Evolutionary conservation across 2,329 filamentous ascomycete genomes (phyloP), one percentile per base, ranked within the genome.

Genomic region (Monosporascus sp.): DNA sequence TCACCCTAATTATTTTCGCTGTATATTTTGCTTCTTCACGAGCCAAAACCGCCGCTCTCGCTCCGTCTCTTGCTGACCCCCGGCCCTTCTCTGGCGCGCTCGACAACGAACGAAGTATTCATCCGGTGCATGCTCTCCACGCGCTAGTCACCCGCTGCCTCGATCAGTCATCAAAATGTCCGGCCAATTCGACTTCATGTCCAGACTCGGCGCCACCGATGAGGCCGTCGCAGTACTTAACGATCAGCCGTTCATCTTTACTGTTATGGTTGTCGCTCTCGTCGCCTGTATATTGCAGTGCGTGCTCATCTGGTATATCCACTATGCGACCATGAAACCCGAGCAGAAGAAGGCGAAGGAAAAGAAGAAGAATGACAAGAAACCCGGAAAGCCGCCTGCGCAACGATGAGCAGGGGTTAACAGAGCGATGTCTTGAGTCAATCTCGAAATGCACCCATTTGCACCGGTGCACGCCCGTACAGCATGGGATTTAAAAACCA

Each of bases 211-310:
- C 67, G 81, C 81, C 48, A 83, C 81, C 18, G 71, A 74, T 37
- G 70, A 82, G 65, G 81, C 80, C 59, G 78, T 84, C 61, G 79
- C 79, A 57, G 75, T 77, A 50, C 72, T 84, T 65, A 83, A 84
- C 70, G 80, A 84, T 62, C 81, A 84, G 67, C 81, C 81, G 22
- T 70, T 77, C 55, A 72, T 84, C 51, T 83, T 84, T 70, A 79
- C 74, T 58, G 77, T 79, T 57, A 76, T 84, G 54, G 57, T 84
- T 57, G 66, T 82, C 64, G 79, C 80, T 54, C 71, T 84, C 52
- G 62, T 81, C 62, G 70, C 69, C 54, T 60, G 83, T 49, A 72
- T 72, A 55, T 63, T 76, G 8, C 71, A 83, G 59, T 66, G 65
- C 53, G 61, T 72, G 9, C 68, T 83, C 48, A 67, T 80, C 51